A percentile compares a stretch with the other conserved stretches of the same genome.
Conservation (phyloP, 305 asterid genomes). For the Rubia tinctorum region DNA sequence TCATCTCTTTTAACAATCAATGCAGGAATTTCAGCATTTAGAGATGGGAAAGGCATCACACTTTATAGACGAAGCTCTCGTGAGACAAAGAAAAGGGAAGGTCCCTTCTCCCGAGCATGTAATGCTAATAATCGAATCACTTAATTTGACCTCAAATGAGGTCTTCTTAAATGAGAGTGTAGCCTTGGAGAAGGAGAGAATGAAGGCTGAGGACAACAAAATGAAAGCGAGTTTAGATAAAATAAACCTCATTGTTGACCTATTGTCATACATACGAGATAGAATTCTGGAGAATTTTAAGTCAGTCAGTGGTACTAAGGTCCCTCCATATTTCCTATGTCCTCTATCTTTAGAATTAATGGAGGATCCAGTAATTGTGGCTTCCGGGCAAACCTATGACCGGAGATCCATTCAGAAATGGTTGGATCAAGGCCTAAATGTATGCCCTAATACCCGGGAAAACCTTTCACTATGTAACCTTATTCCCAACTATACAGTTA, state of each 20-base stretch:
- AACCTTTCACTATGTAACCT: conserved; percentile 60
- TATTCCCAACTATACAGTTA: conserved; percentile 72
- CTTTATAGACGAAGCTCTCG: conserved; percentile 48
- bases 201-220: conserved; percentile 44
- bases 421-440: conserved; percentile 70
- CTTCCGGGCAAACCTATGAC: conserved; percentile 93
- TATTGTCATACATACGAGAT: conserved; percentile 59
- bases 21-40: conserved; percentile 54
- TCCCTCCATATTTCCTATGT: conserved; percentile 71
- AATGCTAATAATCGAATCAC: conserved; percentile 39
- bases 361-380: conserved; percentile 87
- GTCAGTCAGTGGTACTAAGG: conserved; percentile 41
- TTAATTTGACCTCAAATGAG: conserved; percentile 53
- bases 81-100: conserved; percentile 44
- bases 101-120: conserved; percentile 42
- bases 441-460: conserved; percentile 66
- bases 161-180: conserved; percentile 68
- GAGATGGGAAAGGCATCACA: conserved; percentile 51
- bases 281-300: conserved; percentile 41
- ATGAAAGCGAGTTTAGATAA: conserved; percentile 33
- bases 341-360: conserved; percentile 79
- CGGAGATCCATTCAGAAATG: conserved; percentile 71
- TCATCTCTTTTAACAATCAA: conserved; percentile 35
- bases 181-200: conserved; percentile 75
- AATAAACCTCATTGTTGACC: conserved; percentile 33